These are phyloP conservation scores for Tylopilus intermedius DNA, from an alignment of 768 basidiomycete genomes.

Conservation along the genomic window DNA sequence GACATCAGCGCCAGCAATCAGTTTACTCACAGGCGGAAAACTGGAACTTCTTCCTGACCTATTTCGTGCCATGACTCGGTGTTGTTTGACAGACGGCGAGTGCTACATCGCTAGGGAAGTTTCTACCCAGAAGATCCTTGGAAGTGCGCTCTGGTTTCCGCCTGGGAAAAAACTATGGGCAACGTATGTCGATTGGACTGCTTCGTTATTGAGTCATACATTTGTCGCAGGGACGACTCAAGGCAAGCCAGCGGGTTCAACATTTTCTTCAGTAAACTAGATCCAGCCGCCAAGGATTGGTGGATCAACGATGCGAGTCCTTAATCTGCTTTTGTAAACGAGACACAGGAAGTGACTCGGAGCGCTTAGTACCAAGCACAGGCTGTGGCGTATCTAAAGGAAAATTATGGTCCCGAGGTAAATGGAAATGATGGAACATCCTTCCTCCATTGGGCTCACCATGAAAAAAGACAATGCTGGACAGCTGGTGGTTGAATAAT, in stretches of 20 bases:
- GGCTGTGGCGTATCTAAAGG: neutral
- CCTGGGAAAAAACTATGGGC: constrained; percentile 1
- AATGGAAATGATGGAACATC: neutral
- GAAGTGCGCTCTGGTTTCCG: constrained; percentile 4
- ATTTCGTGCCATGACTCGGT: neutral
- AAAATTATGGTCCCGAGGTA: constrained; percentile 2
- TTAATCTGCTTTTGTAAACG: neutral
- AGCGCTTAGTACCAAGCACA: neutral
- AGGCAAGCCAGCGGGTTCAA: neutral
- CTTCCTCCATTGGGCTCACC: neutral
- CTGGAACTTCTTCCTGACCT: constrained; percentile 4
- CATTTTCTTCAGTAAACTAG: neutral
- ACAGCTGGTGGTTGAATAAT: constrained; percentile 5
- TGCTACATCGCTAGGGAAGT: constrained; percentile 3
- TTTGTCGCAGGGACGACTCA: neutral
- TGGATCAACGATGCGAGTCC: constrained; percentile 1
- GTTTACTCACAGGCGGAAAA: constrained; percentile 1
- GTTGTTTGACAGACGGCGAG: constrained; percentile 4
- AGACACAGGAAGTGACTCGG: neutral
- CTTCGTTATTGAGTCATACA: neutral
- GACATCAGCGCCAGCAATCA: neutral
- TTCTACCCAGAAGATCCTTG: constrained; percentile 1
- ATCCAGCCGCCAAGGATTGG: constrained; percentile 2
- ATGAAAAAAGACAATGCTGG: neutral
- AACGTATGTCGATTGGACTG: neutral